Evolutionary conservation across 2,329 filamentous ascomycete species (phyloP).

Genomic region (Xylariaceae sp.): DNA sequence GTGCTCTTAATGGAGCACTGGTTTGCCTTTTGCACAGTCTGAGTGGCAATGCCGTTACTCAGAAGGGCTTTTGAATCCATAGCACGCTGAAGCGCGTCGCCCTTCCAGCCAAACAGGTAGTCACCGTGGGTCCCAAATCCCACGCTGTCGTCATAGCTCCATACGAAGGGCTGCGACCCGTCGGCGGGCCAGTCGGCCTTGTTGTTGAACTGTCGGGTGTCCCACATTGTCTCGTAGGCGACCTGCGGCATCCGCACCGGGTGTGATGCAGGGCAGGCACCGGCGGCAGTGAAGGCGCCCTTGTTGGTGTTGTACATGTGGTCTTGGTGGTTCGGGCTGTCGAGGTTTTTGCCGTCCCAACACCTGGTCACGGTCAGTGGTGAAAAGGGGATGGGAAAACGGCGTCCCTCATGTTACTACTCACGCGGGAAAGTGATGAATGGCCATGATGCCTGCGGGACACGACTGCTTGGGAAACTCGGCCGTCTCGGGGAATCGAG

Average conservation of each 20-base stretch:
- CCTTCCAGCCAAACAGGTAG: slow-evolving; percentile 33
- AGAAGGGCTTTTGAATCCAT: slow-evolving; percentile 37
- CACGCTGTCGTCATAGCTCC: slow-evolving; percentile 29
- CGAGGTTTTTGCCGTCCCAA: slow-evolving; percentile 46
- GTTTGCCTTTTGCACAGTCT: slow-evolving; percentile 25
- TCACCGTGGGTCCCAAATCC: slow-evolving; percentile 31
- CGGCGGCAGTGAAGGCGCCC: slow-evolving; percentile 23
- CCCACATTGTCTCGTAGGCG: slow-evolving; percentile 42
- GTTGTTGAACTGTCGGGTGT: slow-evolving; percentile 34
- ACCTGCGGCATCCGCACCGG: slow-evolving; percentile 34
- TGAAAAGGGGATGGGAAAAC: neutral
- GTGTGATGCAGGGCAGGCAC: slow-evolving; percentile 31
- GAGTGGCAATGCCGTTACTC: slow-evolving; percentile 31
- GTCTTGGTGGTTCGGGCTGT: slow-evolving; percentile 42
- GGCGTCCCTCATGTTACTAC: too few species aligned
- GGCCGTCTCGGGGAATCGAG: slow-evolving; percentile 32
- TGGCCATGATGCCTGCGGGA: slow-evolving; percentile 34
- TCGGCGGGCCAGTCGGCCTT: slow-evolving; percentile 32
- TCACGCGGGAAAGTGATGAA: slow-evolving; percentile 34
- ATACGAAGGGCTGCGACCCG: slow-evolving; percentile 31
- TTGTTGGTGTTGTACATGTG: slow-evolving; percentile 40
- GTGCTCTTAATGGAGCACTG: slow-evolving; percentile 26
- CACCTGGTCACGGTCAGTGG: slow-evolving; percentile 22
- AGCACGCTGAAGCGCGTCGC: slow-evolving; percentile 29
- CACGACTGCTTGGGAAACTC: slow-evolving; percentile 30